Percentiles rank a stretch among this genome's conserved stretches.
phyloP scores from a whole-genome alignment of 192 early-diverging fungal species.

The Neocallimastix lanati region DNA sequence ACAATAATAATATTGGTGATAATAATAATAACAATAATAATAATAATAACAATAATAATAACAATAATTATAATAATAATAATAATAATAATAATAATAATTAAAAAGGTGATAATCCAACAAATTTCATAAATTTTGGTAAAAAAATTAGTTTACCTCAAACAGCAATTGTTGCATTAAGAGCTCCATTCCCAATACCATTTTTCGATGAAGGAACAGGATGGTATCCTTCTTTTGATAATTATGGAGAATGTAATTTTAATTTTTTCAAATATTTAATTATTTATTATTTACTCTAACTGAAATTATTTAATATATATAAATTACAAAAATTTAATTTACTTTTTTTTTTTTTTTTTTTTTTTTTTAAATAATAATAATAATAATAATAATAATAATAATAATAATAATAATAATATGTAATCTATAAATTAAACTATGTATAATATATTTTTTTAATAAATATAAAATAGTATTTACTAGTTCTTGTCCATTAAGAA shows the following conservation, averaged over 20 bases:
- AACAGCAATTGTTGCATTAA: slow-evolving; percentile 39
- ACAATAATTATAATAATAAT: not conserved
- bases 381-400: too few species aligned
- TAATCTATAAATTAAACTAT: too few species aligned
- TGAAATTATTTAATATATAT: too few species aligned
- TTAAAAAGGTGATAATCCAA: slow-evolving; percentile 20
- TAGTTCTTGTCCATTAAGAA: slow-evolving; percentile 7
- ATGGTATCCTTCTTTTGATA: slow-evolving; percentile 49
- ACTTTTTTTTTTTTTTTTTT: too few species aligned
- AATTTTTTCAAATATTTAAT: not conserved
- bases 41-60: not conserved
- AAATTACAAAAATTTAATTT: too few species aligned
- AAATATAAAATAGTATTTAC: not conserved
- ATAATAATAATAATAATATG: too few species aligned
- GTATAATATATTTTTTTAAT: too few species aligned
- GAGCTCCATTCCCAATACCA: slow-evolving; percentile 38
- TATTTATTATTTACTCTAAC: too few species aligned
- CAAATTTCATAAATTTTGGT: slow-evolving; percentile 41
- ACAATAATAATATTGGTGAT: too few species aligned
- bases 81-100: not conserved
- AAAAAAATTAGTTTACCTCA: slow-evolving; percentile 43
- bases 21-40: too few species aligned
- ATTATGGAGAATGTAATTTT: slow-evolving; percentile 26
- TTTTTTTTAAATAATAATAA: too few species aligned
- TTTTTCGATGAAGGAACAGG: slow-evolving; percentile 35